Evolutionary conservation across 108 stramenopile species (phyloP), one percentile per base, ranked within the genome.

Genomic region (Craspedostauros australis): DNA sequence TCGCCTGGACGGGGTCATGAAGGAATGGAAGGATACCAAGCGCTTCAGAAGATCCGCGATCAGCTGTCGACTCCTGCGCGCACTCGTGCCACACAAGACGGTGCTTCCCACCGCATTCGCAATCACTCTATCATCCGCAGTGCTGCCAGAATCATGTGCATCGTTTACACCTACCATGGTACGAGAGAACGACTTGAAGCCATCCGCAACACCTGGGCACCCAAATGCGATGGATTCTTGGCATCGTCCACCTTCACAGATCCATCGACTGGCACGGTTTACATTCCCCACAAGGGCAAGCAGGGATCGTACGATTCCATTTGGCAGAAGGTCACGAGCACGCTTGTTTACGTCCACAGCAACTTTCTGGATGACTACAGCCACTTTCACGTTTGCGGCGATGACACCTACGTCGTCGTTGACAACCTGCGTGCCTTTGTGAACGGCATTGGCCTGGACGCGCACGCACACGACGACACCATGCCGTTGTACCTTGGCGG

Each of bases 311-410:
- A 60, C 31, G 28, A 25, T 36, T 49, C 47, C 28, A 77, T 52
- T 37, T 36, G 27, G 53, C 46, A 24, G 46, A 76, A 44, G 68
- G 44, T 41, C 8, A 15, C 19, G 6, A 8, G 36, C 39, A 80
- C 89, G 44, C 89, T 82, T 84, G 75, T 57, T 25, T 90, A 76
- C 53, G 77, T 88, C 7, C 52, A 68, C 36, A 27, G 43, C 23
- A 82, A 93, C 56, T 90, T 86, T 57, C 36, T 66, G 27, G 43
- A 83, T 12, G 77, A 88, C 21, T 88, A 59, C 57, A 86, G 91
- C 64, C 88, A 61, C 55, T 93, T 91, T 66, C 73, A 80, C 39
- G 52, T 86, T 34, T 86, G 92, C 28, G 92, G 92, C n/a, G 92
- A 93, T 42, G 92, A 93, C 66, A 46, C 84, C 57, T 93, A 77